phyloP scores from a whole-genome alignment of 1,284 basidiomycete genomes.

The Veloporphyrellus conicus region DNA sequence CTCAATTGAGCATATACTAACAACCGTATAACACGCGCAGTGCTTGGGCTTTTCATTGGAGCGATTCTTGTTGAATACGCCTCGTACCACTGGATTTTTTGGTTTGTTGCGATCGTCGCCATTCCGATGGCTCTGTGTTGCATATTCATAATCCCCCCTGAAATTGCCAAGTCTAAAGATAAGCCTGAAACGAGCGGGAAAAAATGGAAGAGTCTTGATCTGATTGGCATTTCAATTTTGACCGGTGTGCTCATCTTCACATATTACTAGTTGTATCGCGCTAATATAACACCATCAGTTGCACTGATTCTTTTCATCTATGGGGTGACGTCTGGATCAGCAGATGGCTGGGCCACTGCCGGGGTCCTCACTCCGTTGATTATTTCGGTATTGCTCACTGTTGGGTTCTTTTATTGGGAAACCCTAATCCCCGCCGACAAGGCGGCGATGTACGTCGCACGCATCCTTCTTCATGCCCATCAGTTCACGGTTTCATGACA shows the following conservation, averaged over 20 bases:
- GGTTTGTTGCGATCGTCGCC: constrained; percentile 39
- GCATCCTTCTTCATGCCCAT: neutral
- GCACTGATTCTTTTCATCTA: constrained; percentile 40
- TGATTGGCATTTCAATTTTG: constrained; percentile 29
- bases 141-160: constrained; percentile 28
- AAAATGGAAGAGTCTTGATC: constrained; percentile 31
- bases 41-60: constrained; percentile 34
- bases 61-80: constrained; percentile 37
- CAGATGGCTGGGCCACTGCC: constrained; percentile 35
- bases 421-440: constrained; percentile 28
- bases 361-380: constrained; percentile 36
- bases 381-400: constrained; percentile 34
- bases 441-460: constrained; percentile 35
- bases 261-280: neutral
- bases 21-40: constrained; percentile 11
- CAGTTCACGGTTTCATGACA: neutral
- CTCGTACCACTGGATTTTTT: constrained; percentile 46
- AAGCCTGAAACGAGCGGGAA: neutral
- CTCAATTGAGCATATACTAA: neutral
- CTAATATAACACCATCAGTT: constrained; percentile 19
- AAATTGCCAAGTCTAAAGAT: constrained; percentile 8
- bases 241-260: constrained; percentile 22
- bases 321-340: constrained; percentile 38
- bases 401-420: constrained; percentile 41
- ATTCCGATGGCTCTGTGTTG: constrained; percentile 35